Percentiles rank a stretch among this genome's conserved stretches.
Evolutionary conservation across 2,329 filamentous ascomycete species (phyloP).

Genomic region (Scytalidium lignicola): DNA sequence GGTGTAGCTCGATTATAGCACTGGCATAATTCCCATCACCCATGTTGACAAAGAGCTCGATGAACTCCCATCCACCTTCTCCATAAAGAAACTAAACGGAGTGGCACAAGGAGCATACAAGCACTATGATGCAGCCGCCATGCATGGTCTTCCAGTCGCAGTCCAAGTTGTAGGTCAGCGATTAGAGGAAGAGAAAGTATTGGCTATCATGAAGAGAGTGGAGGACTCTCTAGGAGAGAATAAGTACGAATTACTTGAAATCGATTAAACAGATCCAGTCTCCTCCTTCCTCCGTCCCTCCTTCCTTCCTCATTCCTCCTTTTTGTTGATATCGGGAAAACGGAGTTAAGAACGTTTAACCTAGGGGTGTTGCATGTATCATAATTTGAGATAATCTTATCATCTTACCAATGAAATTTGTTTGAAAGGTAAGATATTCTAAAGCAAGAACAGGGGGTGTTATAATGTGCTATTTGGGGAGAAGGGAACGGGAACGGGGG

Average conservation of each 20-base stretch:
- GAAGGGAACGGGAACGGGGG: too few species aligned
- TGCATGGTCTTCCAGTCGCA: conserved; percentile 83
- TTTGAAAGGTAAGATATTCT: too few species aligned
- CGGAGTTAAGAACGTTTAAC: too few species aligned
- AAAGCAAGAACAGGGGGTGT: too few species aligned
- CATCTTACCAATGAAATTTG: too few species aligned
- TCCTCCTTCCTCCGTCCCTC: too few species aligned
- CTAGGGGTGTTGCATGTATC: too few species aligned
- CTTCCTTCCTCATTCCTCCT: too few species aligned
- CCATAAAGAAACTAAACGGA: conserved; percentile 63
- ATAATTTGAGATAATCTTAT: too few species aligned
- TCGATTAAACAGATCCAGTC: conserved; percentile 15
- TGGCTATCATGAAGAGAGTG: conserved; percentile 41
- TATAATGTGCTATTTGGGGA: too few species aligned
- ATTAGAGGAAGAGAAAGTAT: conserved; percentile 28
- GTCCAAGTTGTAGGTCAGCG: conserved; percentile 40
- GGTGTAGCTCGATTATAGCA: conserved; percentile 72
- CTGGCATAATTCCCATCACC: conserved; percentile 78
- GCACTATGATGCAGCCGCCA: conserved; percentile 73
- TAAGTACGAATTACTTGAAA: conserved; percentile 46
- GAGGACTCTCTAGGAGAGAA: conserved; percentile 65
- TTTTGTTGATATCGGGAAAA: too few species aligned
- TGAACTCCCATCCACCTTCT: conserved; percentile 56
- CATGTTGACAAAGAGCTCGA: conserved; percentile 71
- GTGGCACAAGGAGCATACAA: conserved; percentile 80